Evolutionary conservation across 768 basidiomycete genomes (phyloP).

Genomic region (Amanita thiersii): DNA sequence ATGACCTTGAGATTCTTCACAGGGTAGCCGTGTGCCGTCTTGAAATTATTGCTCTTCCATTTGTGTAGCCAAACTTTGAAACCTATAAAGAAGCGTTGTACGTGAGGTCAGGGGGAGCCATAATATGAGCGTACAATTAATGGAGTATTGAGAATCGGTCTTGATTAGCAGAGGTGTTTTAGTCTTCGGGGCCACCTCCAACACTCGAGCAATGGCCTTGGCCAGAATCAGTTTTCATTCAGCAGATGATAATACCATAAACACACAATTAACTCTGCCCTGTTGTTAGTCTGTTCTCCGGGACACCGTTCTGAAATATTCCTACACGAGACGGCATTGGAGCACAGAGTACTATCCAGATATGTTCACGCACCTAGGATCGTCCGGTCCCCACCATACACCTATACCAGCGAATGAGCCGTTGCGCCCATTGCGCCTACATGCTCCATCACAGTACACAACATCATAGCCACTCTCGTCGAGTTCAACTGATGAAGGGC

Average conservation of each 20-base stretch:
- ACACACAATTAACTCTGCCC: slow-evolving; percentile 82
- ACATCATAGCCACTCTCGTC: slow-evolving; percentile 30
- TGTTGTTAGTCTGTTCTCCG: slow-evolving; percentile 78
- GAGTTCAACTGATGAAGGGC: slow-evolving; percentile 16
- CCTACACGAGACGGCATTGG: slow-evolving; percentile 31
- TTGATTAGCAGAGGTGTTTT: slow-evolving; percentile 61
- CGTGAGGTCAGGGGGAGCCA: slow-evolving; percentile 2
- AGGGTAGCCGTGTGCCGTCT: slow-evolving; percentile 33
- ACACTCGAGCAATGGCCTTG: slow-evolving; percentile 76
- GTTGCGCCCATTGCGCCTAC: slow-evolving; percentile 68
- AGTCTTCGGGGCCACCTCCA: slow-evolving; percentile 61
- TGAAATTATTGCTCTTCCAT: slow-evolving; percentile 57
- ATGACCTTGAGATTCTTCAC: slow-evolving; percentile 75
- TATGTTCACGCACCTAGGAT: slow-evolving; percentile 41
- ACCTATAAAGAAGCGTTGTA: slow-evolving; percentile 50
- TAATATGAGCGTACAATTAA: slow-evolving; percentile 46
- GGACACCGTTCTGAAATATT: slow-evolving; percentile 80
- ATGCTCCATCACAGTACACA: slow-evolving; percentile 87
- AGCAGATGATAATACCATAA: slow-evolving; percentile 9
- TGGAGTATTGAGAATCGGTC: slow-evolving; percentile 82
- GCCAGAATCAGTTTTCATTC: slow-evolving; percentile 1
- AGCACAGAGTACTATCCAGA: not conserved
- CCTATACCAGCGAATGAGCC: slow-evolving; percentile 75
- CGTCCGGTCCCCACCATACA: slow-evolving; percentile 77
- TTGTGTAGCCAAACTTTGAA: slow-evolving; percentile 56